Percentiles rank a stretch among this genome's conserved stretches.
Evolutionary conservation across 2,329 filamentous ascomycete genomes (phyloP).

Genomic region (Paracoccidioides brasiliensis): DNA sequence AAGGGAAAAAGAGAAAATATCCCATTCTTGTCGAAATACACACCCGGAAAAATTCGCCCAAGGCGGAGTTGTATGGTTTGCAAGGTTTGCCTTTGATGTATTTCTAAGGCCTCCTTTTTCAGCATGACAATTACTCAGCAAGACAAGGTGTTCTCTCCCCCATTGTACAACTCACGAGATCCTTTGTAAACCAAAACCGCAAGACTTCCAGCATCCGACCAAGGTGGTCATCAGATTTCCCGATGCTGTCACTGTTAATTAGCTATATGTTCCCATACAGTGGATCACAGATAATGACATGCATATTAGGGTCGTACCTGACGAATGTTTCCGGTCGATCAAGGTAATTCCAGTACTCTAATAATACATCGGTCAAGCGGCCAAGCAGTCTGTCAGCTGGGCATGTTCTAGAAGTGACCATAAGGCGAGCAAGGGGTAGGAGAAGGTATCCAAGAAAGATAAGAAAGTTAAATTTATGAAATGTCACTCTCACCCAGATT

Average conservation of each 20-base stretch:
- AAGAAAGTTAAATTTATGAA: neutral
- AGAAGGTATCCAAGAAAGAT: neutral
- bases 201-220: constrained; percentile 91
- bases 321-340: constrained; percentile 87
- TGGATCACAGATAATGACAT: constrained; percentile 4
- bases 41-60: constrained; percentile 95
- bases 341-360: constrained; percentile 97
- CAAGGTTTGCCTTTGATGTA: constrained; percentile 97
- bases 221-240: constrained; percentile 78
- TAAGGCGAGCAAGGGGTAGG: neutral
- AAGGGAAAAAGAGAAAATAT: neutral
- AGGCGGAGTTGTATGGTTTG: constrained; percentile 95
- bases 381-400: neutral
- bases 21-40: constrained; percentile 20
- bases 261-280: constrained; percentile 1
- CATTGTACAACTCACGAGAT: constrained; percentile 44
- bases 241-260: constrained; percentile 41
- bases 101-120: constrained; percentile 44
- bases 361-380: neutral
- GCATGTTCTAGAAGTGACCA: neutral
- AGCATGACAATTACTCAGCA: constrained; percentile 10
- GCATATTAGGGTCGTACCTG: constrained; percentile 32
- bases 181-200: constrained; percentile 98
- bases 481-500: constrained; percentile 52
- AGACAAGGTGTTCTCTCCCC: constrained; percentile 1